phyloP scores from a whole-genome alignment of 164 flowering plant genomes.

The Aristolochia californica region DNA sequence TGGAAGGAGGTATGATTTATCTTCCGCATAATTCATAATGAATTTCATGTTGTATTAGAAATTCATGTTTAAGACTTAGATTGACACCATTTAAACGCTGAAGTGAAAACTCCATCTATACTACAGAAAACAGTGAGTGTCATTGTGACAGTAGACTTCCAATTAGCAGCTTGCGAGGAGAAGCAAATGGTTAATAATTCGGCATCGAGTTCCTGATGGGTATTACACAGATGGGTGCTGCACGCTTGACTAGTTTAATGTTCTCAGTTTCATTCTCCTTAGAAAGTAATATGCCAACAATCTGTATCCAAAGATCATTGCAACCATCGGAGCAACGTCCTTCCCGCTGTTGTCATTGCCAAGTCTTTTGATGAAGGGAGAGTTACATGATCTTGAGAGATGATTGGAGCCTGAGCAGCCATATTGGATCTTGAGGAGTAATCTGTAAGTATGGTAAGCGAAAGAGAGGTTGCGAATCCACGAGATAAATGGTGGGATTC shows the following conservation, averaged over 20 bases:
- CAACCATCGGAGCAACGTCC: slow-evolving; percentile 4
- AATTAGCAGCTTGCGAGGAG: too few species aligned
- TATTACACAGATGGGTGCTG: too few species aligned
- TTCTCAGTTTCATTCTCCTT: slow-evolving; percentile 3
- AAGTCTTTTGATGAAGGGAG: slow-evolving; percentile 3
- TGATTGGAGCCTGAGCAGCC: background rate
- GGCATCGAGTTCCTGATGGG: too few species aligned
- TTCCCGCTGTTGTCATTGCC: background rate
- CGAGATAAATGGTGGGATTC: slow-evolving; percentile 4
- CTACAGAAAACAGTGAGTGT: too few species aligned
- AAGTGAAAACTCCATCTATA: too few species aligned
- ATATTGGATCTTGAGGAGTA: slow-evolving; percentile 8
- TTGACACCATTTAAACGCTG: too few species aligned
- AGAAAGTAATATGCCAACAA: slow-evolving; percentile 1
- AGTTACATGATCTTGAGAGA: slow-evolving; percentile 1
- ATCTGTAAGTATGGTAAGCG: slow-evolving; percentile 7
- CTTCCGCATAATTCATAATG: too few species aligned
- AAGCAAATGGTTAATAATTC: too few species aligned
- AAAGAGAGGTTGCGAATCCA: slow-evolving; percentile 6
- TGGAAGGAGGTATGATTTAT: too few species aligned
- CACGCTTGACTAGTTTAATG: background rate
- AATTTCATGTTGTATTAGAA: too few species aligned
- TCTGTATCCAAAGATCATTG: slow-evolving; percentile 8
- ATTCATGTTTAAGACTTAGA: too few species aligned
- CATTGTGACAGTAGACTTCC: too few species aligned